phyloP scores from a whole-genome alignment of 352 stramenopile species.

The Aphanomyces astaci region DNA sequence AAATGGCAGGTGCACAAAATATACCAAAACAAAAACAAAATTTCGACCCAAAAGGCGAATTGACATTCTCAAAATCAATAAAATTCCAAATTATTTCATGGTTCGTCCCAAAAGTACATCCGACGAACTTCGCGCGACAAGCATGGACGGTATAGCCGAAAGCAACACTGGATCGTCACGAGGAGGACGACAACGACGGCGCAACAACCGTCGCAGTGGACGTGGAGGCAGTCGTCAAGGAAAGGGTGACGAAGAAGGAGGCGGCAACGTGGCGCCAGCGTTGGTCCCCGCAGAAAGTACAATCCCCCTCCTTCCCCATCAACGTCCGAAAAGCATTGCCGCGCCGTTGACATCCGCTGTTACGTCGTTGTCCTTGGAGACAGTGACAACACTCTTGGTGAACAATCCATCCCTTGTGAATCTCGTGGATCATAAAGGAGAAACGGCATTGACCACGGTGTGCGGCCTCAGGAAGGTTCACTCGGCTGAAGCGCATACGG shows the following conservation, averaged over 20 bases:
- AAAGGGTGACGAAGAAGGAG: background rate
- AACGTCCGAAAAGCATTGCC: background rate
- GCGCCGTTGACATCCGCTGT: conserved; percentile 12
- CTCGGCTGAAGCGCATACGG: background rate
- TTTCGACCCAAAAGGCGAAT: no score
- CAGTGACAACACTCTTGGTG: background rate
- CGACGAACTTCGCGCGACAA: background rate
- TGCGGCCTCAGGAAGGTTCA: background rate
- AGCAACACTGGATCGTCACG: background rate
- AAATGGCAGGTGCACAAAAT: background rate
- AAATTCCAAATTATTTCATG: no score
- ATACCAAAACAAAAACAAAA: no score
- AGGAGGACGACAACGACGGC: background rate
- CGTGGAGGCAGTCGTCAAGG: background rate
- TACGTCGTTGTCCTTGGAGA: background rate
- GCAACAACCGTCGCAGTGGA: background rate
- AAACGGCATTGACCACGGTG: conserved; percentile 4
- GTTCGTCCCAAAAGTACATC: background rate
- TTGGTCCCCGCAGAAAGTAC: background rate
- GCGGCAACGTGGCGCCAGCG: background rate
- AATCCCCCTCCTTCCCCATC: no score
- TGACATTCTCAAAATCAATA: no score
- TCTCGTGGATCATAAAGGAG: background rate
- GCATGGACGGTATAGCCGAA: background rate
- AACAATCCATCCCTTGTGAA: conserved; percentile 7